These are phyloP conservation scores for Phytophthora pisi DNA, from an alignment of 352 stramenopile genomes.

Conservation along the genomic window DNA sequence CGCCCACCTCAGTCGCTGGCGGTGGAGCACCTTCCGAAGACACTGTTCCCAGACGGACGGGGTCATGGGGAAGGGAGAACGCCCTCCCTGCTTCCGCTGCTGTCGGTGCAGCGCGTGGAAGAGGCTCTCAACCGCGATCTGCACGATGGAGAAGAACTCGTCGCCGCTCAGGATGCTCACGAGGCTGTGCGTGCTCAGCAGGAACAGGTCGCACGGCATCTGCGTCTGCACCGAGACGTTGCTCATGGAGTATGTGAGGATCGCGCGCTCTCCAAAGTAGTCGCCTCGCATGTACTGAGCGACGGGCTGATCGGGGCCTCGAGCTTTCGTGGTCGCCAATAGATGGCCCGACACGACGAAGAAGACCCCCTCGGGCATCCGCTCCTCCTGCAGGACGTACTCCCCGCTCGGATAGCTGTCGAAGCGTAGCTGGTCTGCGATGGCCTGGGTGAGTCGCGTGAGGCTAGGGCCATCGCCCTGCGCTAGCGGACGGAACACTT, in stretches of 20 bases:
- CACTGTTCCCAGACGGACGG: constrained; percentile 18
- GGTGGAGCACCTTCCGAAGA: constrained; percentile 18
- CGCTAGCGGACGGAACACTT: constrained; percentile 32
- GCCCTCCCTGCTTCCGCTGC: background rate
- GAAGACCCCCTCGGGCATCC: constrained; percentile 53
- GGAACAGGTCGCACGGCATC: constrained; percentile 60
- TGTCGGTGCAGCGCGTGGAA: constrained; percentile 14
- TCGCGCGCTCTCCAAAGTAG: constrained; percentile 56
- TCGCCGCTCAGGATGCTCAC: constrained; percentile 17
- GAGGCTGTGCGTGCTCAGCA: constrained; percentile 36
- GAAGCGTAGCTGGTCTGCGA: constrained; percentile 45
- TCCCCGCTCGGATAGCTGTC: constrained; percentile 58
- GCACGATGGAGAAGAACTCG: constrained; percentile 26
- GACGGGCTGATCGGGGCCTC: constrained; percentile 6
- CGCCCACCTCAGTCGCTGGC: constrained; percentile 19
- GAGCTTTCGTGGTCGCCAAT: constrained; percentile 21
- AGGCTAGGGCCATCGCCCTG: constrained; percentile 23
- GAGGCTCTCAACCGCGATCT: constrained; percentile 16
- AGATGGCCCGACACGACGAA: constrained; percentile 65
- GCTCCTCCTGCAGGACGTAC: constrained; percentile 50
- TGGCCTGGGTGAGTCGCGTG: constrained; percentile 7
- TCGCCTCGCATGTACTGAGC: constrained; percentile 31
- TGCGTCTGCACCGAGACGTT: constrained; percentile 48
- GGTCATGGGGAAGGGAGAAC: constrained; percentile 15
- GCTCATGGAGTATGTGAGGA: constrained; percentile 52